Evolutionary conservation across 164 flowering plant genomes (phyloP).

Genomic region (Liriodendron chinense): DNA sequence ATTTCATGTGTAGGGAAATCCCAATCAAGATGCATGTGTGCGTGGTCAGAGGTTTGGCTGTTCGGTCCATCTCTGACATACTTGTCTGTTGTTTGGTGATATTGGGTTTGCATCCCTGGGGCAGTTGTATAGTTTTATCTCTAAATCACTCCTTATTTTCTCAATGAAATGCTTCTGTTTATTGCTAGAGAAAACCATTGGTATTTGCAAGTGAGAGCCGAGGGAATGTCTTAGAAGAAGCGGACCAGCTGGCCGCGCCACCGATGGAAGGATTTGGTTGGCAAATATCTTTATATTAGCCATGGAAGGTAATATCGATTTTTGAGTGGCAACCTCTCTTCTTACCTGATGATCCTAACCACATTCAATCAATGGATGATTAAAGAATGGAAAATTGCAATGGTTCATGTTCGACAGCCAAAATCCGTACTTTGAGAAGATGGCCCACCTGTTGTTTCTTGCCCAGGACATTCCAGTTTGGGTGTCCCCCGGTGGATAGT

Average conservation of each 20-base stretch:
- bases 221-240: not conserved
- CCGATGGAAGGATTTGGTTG: not conserved
- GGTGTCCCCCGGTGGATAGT: too few species aligned
- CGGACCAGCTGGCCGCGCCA: not conserved
- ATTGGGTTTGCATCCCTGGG: not conserved
- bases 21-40: not conserved
- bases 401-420: too few species aligned
- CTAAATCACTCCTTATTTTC: not conserved
- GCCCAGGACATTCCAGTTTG: too few species aligned
- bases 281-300: too few species aligned
- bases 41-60: not conserved
- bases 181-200: not conserved
- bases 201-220: not conserved
- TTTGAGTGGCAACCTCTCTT: too few species aligned
- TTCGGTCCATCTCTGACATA: not conserved
- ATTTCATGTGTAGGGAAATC: not conserved
- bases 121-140: not conserved
- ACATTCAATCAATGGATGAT: too few species aligned
- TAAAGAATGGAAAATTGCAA: too few species aligned
- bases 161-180: not conserved
- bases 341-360: too few species aligned
- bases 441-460: too few species aligned
- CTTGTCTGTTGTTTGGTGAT: not conserved
- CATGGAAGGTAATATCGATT: too few species aligned
- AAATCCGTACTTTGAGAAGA: too few species aligned